Conservation (phyloP, 306 rosid species). For the Amphicarpaea edgeworthii region DNA sequence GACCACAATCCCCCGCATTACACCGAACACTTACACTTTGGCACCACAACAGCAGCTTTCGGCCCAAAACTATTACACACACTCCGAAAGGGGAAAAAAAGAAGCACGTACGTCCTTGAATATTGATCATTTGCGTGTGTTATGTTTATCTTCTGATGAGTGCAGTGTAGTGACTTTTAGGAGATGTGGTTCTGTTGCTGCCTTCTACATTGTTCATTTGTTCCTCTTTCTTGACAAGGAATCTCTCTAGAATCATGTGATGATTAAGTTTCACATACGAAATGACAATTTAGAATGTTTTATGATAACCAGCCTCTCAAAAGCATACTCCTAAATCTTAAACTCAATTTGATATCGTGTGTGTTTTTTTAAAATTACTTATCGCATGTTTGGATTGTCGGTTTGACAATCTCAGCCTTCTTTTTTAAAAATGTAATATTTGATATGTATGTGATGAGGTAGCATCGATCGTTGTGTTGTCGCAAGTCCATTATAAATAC, state of each 20-base stretch:
- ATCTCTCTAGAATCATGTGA: constrained; percentile 8
- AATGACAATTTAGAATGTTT: constrained; percentile 29
- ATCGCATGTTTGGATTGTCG: no score
- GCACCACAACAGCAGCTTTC: constrained; percentile 41
- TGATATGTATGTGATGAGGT: no score
- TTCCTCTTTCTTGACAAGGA: constrained; percentile 38
- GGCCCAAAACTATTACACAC: constrained; percentile 34
- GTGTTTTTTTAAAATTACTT: no score
- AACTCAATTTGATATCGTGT: no score
- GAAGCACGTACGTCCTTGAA: constrained; percentile 32
- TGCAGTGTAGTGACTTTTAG: constrained; percentile 39
- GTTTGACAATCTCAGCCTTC: no score
- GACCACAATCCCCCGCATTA: constrained; percentile 45
- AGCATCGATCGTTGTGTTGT: no score
- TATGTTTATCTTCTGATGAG: constrained; percentile 25
- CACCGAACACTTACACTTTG: constrained; percentile 43
- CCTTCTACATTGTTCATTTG: constrained; percentile 22
- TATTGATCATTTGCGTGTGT: constrained; percentile 39
- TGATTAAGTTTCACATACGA: constrained; percentile 12
- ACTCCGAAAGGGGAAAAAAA: constrained; percentile 17
- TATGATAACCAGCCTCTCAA: no score
- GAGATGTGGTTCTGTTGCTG: constrained; percentile 49
- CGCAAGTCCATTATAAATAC: no score
- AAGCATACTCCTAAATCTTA: no score
- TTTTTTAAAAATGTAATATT: no score